Conservation (phyloP, 1,284 basidiomycete genomes). For the Grifola frondosa region DNA sequence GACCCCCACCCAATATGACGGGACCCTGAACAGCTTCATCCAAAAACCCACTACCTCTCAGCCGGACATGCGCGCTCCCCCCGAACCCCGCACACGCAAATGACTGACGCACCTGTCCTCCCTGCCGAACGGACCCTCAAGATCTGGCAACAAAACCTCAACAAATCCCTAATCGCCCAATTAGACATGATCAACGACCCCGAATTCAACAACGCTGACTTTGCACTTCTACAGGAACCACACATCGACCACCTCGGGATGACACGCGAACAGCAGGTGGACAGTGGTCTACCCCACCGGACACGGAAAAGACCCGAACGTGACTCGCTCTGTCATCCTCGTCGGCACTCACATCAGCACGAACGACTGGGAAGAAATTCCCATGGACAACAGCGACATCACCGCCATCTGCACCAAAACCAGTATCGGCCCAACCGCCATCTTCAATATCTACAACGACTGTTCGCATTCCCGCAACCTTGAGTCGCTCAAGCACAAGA, state of each 20-base stretch:
- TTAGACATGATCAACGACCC: conserved; percentile 20
- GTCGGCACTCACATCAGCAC: conserved; percentile 26
- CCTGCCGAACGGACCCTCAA: too few relatives aligned
- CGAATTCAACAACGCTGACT: conserved; percentile 20
- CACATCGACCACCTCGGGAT: conserved; percentile 19
- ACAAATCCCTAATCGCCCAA: conserved; percentile 24
- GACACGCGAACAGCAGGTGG: conserved; percentile 22
- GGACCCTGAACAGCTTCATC: too few relatives aligned
- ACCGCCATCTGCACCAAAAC: neutral
- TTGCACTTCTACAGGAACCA: conserved; percentile 35
- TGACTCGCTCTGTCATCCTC: conserved; percentile 27
- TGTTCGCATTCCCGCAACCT: conserved; percentile 3
- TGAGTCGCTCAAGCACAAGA: neutral
- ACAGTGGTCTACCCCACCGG: conserved; percentile 23
- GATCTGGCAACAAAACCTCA: conserved; percentile 27
- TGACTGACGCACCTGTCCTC: too few relatives aligned
- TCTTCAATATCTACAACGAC: conserved; percentile 1
- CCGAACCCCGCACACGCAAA: too few relatives aligned
- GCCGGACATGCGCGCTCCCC: too few relatives aligned
- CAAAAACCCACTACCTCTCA: too few relatives aligned
- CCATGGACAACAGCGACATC: neutral
- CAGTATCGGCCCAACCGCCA: neutral
- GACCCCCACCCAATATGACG: too few relatives aligned
- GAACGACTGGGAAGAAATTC: conserved; percentile 17
- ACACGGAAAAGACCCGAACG: conserved; percentile 12